Evolutionary conservation across 192 early-diverging fungal genomes (phyloP), one percentile per base, ranked within the genome.

Genomic region (Umbelopsis sp.): DNA sequence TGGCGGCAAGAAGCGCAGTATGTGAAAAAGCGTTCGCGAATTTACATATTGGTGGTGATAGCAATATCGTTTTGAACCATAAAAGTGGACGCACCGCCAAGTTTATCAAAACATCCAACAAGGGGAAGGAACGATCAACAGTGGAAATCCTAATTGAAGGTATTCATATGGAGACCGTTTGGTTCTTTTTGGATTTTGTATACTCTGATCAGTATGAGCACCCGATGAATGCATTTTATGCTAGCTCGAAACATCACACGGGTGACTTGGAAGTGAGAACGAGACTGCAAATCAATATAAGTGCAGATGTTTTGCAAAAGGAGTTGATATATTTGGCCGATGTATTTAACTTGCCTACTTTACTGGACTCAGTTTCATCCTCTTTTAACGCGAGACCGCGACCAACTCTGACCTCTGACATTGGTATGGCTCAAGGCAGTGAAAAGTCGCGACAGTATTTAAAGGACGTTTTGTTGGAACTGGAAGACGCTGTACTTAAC

Each of bases 171-270:
- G 51, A 67, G 9, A 71, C 85, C 2, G 58, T 84, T 2, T 49
- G 78, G 16, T 69, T 84, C 15, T 67, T 88, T 11, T 58, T 88
- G 18, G 84, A 89, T 53, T 88, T 80, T 49, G 25, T 87, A 13
- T 89, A 89, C 61, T 83, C 83, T 25, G 85, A 84, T 49, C 53
- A 64, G 13, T 80, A 80, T 37, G 71, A 77, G 18, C 80, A 79
- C 2, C 79, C 79, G n/a, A 81, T 79, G 85, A 75, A 81, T 33
- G 55, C 55, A 18, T 61, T 61, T n/a, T 61, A 61, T 61, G 55
- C 27, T 0, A 61, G 25, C 8, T 22, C 55, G n/a, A 25, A 35
- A 35, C 55, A 35, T 16, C 33, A 61, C 16, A 35, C 25, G 12
- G 55, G 55, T 61, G 25, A 33, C 4, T 18, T 61, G 18, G 16